Conservation (phyloP, 805 yeast genomes). For the Nakazawaea molendinolei region DNA sequence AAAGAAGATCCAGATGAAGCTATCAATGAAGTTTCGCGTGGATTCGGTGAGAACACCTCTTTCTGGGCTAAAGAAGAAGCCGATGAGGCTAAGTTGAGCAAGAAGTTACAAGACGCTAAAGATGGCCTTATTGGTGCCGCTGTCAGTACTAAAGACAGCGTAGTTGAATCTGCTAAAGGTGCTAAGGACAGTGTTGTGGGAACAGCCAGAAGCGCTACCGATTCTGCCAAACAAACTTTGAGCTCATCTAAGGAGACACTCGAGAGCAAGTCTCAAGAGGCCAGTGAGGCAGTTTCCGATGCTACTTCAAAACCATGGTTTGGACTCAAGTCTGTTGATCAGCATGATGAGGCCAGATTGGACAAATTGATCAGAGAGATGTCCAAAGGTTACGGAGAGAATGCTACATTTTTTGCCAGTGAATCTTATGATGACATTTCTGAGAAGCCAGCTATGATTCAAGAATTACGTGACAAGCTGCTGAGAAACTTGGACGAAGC, state of each 20-base stretch:
- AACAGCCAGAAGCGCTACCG: slow-evolving; percentile 1
- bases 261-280: slow-evolving; percentile 1
- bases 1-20: neutral
- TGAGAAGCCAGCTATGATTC: slow-evolving; percentile 7
- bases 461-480: slow-evolving; percentile 8
- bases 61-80: slow-evolving; percentile 11
- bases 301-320: slow-evolving; percentile 11
- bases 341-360: slow-evolving; percentile 12
- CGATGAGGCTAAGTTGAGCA: neutral
- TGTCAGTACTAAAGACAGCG: too few relatives aligned
- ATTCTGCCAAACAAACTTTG: slow-evolving; percentile 3
- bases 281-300: slow-evolving; percentile 3
- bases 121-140: too few relatives aligned
- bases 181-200: slow-evolving; percentile 7
- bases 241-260: slow-evolving; percentile 8
- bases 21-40: slow-evolving; percentile 5
- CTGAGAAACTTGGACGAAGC: slow-evolving; percentile 5
- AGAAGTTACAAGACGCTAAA: slow-evolving; percentile 1
- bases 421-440: slow-evolving; percentile 9
- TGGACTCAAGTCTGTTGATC: slow-evolving; percentile 9
- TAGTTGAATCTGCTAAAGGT: too few relatives aligned
- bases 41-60: slow-evolving; percentile 10
- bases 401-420: slow-evolving; percentile 10
- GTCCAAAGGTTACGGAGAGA: slow-evolving; percentile 11
- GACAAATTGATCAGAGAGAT: slow-evolving; percentile 10